Evolutionary conservation across 306 rosid genomes (phyloP).

Genomic region (Crotalaria pallida): DNA sequence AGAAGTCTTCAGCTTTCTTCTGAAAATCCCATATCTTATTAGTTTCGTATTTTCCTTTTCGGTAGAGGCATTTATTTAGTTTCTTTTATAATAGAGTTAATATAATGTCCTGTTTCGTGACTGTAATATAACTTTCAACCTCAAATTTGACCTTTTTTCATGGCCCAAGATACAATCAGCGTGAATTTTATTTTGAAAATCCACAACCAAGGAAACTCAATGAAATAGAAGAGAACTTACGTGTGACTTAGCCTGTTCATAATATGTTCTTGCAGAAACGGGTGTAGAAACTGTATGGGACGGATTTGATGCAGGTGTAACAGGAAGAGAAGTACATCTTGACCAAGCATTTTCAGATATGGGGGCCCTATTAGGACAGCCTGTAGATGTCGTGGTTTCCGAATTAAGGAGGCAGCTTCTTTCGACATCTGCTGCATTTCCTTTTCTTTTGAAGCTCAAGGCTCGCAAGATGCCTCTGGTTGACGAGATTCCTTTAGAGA

Average conservation of each 20-base stretch:
- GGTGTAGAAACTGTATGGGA: conserved; percentile 69
- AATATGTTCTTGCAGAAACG: conserved; percentile 57
- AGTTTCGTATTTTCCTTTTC: conserved; percentile 1
- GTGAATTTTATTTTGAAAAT: conserved; percentile 8
- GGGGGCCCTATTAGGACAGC: conserved; percentile 40
- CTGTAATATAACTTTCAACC: neutral
- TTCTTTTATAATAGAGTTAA: neutral
- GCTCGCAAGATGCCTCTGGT: conserved; percentile 63
- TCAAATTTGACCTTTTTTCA: neutral
- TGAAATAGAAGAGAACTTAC: conserved; percentile 40
- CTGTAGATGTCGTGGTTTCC: conserved; percentile 48
- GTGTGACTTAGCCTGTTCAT: conserved; percentile 49
- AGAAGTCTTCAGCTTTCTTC: neutral
- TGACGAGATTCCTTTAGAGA: conserved; percentile 47
- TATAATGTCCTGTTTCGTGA: neutral
- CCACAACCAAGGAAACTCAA: conserved; percentile 9
- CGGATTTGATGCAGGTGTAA: conserved; percentile 55
- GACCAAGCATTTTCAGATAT: conserved; percentile 58
- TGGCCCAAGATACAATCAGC: neutral
- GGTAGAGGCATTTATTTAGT: neutral
- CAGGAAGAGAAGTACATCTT: conserved; percentile 86
- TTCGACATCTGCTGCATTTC: conserved; percentile 54
- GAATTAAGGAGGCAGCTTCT: conserved; percentile 73
- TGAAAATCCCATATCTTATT: conserved; percentile 11
- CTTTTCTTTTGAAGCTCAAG: conserved; percentile 81